Conservation (phyloP, 2,329 filamentous ascomycete genomes). For the Diaporthe australafricana region DNA sequence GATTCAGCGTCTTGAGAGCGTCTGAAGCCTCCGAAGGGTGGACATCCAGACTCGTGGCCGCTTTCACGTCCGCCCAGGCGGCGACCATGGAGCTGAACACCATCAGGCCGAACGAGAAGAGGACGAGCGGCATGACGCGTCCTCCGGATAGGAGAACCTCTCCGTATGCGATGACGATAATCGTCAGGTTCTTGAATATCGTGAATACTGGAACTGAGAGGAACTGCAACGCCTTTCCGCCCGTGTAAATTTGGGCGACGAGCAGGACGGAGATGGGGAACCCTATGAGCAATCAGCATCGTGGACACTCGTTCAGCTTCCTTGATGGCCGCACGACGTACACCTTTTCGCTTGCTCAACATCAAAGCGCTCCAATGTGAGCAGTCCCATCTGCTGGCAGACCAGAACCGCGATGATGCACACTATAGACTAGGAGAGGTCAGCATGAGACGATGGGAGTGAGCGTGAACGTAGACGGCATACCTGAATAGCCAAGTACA, state of each 20-base stretch:
- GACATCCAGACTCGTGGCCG: slow-evolving; percentile 74
- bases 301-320: background rate
- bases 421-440: slow-evolving; percentile 76
- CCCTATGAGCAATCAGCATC: slow-evolving; percentile 65
- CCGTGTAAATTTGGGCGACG: slow-evolving; percentile 99
- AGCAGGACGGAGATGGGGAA: slow-evolving; percentile 95
- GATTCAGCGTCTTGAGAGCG: slow-evolving; percentile 88
- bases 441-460: slow-evolving; percentile 37
- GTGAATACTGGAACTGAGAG: slow-evolving; percentile 98
- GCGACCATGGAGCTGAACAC: slow-evolving; percentile 93
- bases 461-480: slow-evolving; percentile 41
- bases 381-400: slow-evolving; percentile 84
- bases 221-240: slow-evolving; percentile 95
- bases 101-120: slow-evolving; percentile 97
- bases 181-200: slow-evolving; percentile 99
- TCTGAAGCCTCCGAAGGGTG: slow-evolving; percentile 55
- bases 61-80: slow-evolving; percentile 97
- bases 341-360: slow-evolving; percentile 91
- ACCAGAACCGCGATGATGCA: slow-evolving; percentile 86
- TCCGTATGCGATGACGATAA: slow-evolving; percentile 97
- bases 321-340: slow-evolving; percentile 56
- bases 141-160: slow-evolving; percentile 98
- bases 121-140: slow-evolving; percentile 84
- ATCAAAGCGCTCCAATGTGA: slow-evolving; percentile 86
- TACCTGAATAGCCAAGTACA: slow-evolving; percentile 93